Percentiles rank a stretch among this genome's conserved stretches.
phyloP scores from a whole-genome alignment of 345 rosid species.

The Euphorbia peplus region DNA sequence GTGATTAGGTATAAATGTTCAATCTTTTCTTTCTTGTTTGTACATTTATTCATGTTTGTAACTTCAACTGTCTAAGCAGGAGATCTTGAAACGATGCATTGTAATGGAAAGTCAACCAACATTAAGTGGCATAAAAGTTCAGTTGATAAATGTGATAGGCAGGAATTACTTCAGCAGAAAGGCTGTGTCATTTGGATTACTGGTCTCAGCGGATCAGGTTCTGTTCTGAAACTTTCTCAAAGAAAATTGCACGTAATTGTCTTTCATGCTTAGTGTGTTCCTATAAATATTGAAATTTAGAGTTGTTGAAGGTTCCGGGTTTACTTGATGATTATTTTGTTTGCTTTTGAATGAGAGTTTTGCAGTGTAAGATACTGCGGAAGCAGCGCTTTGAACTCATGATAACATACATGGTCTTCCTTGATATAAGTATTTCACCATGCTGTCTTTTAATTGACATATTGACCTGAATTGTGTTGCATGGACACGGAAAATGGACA shows the following conservation, averaged over 20 bases:
- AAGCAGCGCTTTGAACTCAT: no score
- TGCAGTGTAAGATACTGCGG: neutral
- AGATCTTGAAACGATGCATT: constrained; percentile 25
- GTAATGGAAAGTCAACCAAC: constrained; percentile 27
- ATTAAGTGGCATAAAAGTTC: constrained; percentile 27
- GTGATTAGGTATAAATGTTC: neutral
- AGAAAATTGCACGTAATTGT: neutral
- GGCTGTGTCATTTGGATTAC: constrained; percentile 38
- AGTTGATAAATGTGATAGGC: constrained; percentile 23
- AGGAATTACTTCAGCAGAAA: constrained; percentile 26
- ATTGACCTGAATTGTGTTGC: neutral
- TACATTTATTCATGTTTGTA: constrained; percentile 15
- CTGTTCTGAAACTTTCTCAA: neutral
- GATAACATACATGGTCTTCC: neutral
- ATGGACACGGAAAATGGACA: no score
- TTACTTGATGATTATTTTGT: neutral
- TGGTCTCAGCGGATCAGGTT: constrained; percentile 37
- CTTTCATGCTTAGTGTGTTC: neutral
- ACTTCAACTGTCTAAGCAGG: constrained; percentile 41
- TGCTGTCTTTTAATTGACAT: neutral
- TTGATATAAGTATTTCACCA: neutral
- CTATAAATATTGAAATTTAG: neutral
- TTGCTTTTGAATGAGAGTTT: neutral
- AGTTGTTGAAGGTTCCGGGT: neutral
- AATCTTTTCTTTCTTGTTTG: neutral